Evolutionary conservation across 441 rosid genomes (phyloP).

Genomic region (Pelargonium cotyledonis): DNA sequence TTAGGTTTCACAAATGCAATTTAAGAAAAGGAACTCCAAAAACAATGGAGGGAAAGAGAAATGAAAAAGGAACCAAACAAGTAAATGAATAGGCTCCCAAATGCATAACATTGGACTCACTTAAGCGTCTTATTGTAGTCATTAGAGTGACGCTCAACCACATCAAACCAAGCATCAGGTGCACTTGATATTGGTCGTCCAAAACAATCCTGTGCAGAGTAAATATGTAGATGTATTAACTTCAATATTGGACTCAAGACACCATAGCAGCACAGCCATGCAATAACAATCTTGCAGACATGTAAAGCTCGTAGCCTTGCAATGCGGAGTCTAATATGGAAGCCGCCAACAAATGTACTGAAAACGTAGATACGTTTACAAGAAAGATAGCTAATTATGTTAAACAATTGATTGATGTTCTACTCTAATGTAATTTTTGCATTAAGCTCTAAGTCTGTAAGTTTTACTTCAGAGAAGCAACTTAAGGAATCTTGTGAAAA

Average conservation of each 20-base stretch:
- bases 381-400: neutral
- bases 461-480: neutral
- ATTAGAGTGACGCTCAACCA: conserved; percentile 69
- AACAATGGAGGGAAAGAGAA: neutral
- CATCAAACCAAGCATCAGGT: conserved; percentile 84
- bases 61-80: neutral
- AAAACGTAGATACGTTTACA: neutral
- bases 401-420: too few species aligned
- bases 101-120: conserved; percentile 28
- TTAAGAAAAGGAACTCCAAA: too few species aligned
- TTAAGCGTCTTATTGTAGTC: conserved; percentile 77
- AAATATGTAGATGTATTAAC: neutral
- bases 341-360: neutral
- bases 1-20: too few species aligned
- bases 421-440: too few species aligned
- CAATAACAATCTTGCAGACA: neutral
- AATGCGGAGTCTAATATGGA: neutral
- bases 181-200: conserved; percentile 80
- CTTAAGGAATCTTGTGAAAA: neutral
- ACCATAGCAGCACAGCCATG: neutral
- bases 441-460: too few species aligned
- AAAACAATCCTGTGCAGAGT: conserved; percentile 64
- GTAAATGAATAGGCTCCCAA: neutral
- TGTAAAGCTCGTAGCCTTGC: neutral
- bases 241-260: neutral